Base-by-base conservation (phyloP, 257 asterid species). In the Solanum medicagineum region DNA sequence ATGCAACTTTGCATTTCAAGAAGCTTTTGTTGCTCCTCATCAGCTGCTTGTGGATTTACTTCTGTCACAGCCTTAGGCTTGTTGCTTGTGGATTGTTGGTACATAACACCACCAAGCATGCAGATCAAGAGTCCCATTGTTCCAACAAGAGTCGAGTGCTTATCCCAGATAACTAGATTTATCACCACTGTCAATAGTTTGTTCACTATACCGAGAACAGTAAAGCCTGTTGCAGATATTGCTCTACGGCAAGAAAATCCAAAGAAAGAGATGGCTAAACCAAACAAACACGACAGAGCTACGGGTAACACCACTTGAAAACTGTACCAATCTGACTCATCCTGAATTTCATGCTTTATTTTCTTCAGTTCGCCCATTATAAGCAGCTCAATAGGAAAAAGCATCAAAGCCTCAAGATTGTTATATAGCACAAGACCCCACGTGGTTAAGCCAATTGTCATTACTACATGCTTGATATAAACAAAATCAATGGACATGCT, bases 401-500 rank as follows among this genome's bases (percentile, higher is more conserved):
- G 82, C 74, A 96, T 59, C 91, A 96, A 86, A 56, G 99, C 99
- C 93, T 96, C 99, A 15, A 96, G 98, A 89, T 96, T 96, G 87
- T 96, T 96, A 88, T 94, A 96, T 90, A 96, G 84, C 83, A 96
- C 99, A 4, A 96, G 97, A 47, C 98, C 99, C 99, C 99, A 96
- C 0, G 99, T 96, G 90, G 92, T 94, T 80, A 96, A 87, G 55
- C 98, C 98, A 45, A 96, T 93, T 40, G 98, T 96, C 99, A 93
- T 94, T 14, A 94, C 98, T 8, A 96, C 99, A 83, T 96, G 99
- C 93, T 96, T 96, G 42, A 96, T 96, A 89, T 96, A 94, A 63
- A 96, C 98, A 89, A 96, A 96, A 88, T 96, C 99, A 51, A 96
- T 88, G 2, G 99, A 93, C 98, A 96, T 96, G 94, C 99, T 96